A percentile compares a stretch with the other conserved stretches of the same genome.
phyloP scores from a whole-genome alignment of 345 rosid species.

The Mercurialis annua region DNA sequence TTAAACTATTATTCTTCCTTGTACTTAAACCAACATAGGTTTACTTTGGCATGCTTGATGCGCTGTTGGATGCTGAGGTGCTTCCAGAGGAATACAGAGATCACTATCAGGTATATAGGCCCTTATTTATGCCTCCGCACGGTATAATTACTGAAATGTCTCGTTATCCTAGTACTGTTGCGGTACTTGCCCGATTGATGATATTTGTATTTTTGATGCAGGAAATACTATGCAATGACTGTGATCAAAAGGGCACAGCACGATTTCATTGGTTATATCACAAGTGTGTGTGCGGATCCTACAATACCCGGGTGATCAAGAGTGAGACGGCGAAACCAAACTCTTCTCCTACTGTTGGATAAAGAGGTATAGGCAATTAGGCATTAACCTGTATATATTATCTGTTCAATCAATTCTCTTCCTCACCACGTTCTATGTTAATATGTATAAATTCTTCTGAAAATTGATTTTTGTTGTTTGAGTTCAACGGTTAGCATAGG shows the following conservation, averaged over 20 bases:
- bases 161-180: no score
- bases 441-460: neutral
- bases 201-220: slow-evolving; percentile 23
- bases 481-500: neutral
- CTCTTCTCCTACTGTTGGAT: slow-evolving; percentile 25
- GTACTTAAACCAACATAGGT: slow-evolving; percentile 41
- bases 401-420: slow-evolving; percentile 1
- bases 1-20: neutral
- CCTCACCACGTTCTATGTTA: neutral
- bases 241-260: slow-evolving; percentile 55
- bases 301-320: slow-evolving; percentile 74
- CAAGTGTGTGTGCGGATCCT: slow-evolving; percentile 70
- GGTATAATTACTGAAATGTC: neutral
- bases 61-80: slow-evolving; percentile 78
- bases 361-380: slow-evolving; percentile 7
- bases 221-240: slow-evolving; percentile 79
- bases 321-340: slow-evolving; percentile 29
- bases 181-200: no score
- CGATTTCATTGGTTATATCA: slow-evolving; percentile 83
- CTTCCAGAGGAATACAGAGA: slow-evolving; percentile 85
- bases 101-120: slow-evolving; percentile 63
- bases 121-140: neutral
- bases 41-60: slow-evolving; percentile 94
- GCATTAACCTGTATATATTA: slow-evolving; percentile 21
- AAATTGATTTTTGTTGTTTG: neutral